A percentile compares a stretch with the other conserved stretches of the same genome.
These are phyloP conservation scores for Aspergillus puulaauensis DNA, from an alignment of 2,329 filamentous ascomycete genomes.

Conservation along the genomic window DNA sequence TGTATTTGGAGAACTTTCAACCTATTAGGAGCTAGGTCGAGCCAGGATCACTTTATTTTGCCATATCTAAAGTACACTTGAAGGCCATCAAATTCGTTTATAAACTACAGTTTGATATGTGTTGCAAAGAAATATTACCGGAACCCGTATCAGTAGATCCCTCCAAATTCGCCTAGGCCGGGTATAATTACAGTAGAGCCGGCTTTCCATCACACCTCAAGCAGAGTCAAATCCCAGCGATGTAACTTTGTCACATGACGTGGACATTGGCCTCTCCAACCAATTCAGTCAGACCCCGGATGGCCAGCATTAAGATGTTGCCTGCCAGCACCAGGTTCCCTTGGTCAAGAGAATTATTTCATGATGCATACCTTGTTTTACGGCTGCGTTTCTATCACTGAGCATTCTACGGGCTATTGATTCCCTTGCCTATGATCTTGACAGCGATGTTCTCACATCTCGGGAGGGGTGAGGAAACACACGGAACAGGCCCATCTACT, in stretches of 20 bases:
- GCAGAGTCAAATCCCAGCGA: background rate
- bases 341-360: background rate
- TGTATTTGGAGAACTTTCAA: too few species aligned
- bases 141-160: too few species aligned
- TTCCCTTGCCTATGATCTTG: slow-evolving; percentile 4
- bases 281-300: background rate
- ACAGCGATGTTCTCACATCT: slow-evolving; percentile 22
- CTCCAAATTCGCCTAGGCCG: too few species aligned
- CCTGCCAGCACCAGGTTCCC: background rate
- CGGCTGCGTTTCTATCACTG: slow-evolving; percentile 10
- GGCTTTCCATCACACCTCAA: background rate
- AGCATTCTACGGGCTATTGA: slow-evolving; percentile 17
- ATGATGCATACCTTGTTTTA: slow-evolving; percentile 21
- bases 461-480: background rate
- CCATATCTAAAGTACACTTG: too few species aligned
- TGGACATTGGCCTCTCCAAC: background rate
- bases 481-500: too few species aligned
- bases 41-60: too few species aligned
- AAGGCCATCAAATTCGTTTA: too few species aligned
- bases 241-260: slow-evolving; percentile 3
- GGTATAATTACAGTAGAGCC: too few species aligned
- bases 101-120: too few species aligned
- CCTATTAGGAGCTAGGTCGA: too few species aligned
- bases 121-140: too few species aligned
- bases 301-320: background rate